These are phyloP conservation scores for Breviolum minutum DNA, from an alignment of 73 alveolate genomes.

Conservation along the genomic window DNA sequence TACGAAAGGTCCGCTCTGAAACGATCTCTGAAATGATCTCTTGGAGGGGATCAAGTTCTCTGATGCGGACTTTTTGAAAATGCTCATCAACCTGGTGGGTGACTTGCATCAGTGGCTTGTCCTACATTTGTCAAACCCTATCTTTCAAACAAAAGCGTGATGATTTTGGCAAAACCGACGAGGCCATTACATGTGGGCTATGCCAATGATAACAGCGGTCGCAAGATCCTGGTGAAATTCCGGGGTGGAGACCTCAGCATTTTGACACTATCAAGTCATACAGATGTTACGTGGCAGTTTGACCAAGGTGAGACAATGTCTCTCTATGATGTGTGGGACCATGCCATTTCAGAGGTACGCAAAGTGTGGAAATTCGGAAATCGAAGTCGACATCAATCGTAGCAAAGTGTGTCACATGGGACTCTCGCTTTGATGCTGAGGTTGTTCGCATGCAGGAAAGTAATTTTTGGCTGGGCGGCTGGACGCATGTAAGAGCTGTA, in stretches of 20 bases:
- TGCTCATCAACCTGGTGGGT: slow-evolving; percentile 83
- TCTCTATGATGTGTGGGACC: slow-evolving; percentile 90
- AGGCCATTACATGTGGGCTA: slow-evolving; percentile 94
- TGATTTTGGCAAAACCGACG: neutral
- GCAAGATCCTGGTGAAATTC: slow-evolving; percentile 65
- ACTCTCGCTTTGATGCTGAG: neutral
- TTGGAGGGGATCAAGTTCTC: slow-evolving; percentile 62
- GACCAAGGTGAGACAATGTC: slow-evolving; percentile 59
- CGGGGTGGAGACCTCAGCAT: slow-evolving; percentile 19
- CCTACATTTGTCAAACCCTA: too few relatives aligned
- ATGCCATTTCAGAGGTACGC: slow-evolving; percentile 77
- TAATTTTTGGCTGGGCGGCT: slow-evolving; percentile 93
- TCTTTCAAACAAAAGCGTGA: too few relatives aligned
- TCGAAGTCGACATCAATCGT: neutral
- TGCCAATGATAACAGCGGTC: slow-evolving; percentile 73
- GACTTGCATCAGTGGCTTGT: slow-evolving; percentile 55
- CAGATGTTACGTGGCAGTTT: neutral
- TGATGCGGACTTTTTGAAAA: slow-evolving; percentile 73
- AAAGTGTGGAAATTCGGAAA: too few relatives aligned
- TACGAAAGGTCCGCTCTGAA: neutral
- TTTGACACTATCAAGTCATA: neutral
- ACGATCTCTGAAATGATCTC: neutral
- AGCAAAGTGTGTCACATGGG: neutral
- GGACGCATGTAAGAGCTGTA: slow-evolving; percentile 93
- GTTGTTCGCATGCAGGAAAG: slow-evolving; percentile 87